Evolutionary conservation across 805 yeast species (phyloP), one percentile per base, ranked within the genome.

Genomic region (Schizosaccharomyces pombe): DNA sequence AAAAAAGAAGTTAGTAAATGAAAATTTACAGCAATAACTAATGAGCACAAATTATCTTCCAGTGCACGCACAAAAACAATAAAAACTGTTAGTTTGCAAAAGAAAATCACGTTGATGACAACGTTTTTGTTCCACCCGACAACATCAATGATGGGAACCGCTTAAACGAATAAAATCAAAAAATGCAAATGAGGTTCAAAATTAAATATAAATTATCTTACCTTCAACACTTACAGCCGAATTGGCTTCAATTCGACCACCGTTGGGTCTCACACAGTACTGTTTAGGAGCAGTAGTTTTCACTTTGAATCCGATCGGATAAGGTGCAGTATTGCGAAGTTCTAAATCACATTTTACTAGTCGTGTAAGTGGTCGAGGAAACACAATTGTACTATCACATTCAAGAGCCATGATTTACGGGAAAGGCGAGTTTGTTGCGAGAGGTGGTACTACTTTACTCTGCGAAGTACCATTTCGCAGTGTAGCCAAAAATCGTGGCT

Each of bases 221-320:
- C 63, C 65, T 52, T 87, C 76, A 54, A 91, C 83, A 55, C 82
- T 77, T 54, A 79, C 68, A 26, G 79, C 66, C 59, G 76, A 75
- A 34, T 93, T 91, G 12, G 97, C 87, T 30, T 72, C 72, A 56
- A 91, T 72, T 34, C 81, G 67, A 14, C 91, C 78, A 28, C 24
- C n/a, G 39, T 49, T 49, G 28, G 53, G 53, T 12, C 53, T 34
- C 3, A 49, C 53, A 32, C 53, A 49, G 19, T 49, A 49, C 34
- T 49, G 53, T 14, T 32, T 30, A 30, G 53, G 53, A 19, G 53
- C 53, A 49, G 53, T 49, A 2, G 49, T 43, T n/a, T 49, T 49
- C 5, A 49, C 39, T 16, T 49, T 49, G 33, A 49, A 49, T 34
- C 33, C 53, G 16, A 49, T 32, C 28, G 53, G 53, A n/a, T 16